Conservation (phyloP, 495 filamentous ascomycete species). For the Penicillium paxilli region DNA sequence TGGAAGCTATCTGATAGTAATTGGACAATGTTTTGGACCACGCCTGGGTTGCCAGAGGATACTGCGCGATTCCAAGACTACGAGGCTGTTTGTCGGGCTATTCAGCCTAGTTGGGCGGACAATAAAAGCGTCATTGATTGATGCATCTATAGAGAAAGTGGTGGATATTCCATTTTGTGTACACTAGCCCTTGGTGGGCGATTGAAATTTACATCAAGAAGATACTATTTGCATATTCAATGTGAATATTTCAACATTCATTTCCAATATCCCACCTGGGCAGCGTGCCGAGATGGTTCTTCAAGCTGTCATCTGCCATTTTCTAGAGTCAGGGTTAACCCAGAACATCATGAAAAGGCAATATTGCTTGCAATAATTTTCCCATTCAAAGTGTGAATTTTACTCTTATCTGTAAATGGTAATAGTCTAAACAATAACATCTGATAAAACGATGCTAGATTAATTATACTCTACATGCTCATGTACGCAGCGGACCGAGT, state of each 20-base stretch:
- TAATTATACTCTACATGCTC: no score
- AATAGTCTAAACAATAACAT: no score
- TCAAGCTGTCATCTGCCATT: no score
- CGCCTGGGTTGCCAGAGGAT: slow-evolving; percentile 54
- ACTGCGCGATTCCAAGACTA: slow-evolving; percentile 71
- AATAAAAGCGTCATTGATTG: slow-evolving; percentile 62
- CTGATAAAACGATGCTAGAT: no score
- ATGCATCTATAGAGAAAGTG: slow-evolving; percentile 11
- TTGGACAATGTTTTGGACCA: slow-evolving; percentile 99
- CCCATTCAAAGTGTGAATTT: no score
- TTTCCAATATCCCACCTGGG: no score
- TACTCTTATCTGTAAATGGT: no score
- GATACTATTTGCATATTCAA: neutral
- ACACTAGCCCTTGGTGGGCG: neutral
- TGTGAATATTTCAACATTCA: no score
- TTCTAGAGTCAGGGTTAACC: no score
- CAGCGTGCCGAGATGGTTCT: no score
- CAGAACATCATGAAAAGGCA: no score
- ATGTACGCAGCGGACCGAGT: neutral
- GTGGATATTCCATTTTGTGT: neutral
- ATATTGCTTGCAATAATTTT: no score
- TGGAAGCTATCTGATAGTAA: slow-evolving; percentile 74
- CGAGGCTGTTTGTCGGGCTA: slow-evolving; percentile 73
- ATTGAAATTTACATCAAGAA: neutral
- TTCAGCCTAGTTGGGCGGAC: slow-evolving; percentile 84